A percentile compares a stretch with the other conserved stretches of the same genome.
Evolutionary conservation across 495 filamentous ascomycete genomes (phyloP).

Genomic region (Xanthoparmelia taractica): DNA sequence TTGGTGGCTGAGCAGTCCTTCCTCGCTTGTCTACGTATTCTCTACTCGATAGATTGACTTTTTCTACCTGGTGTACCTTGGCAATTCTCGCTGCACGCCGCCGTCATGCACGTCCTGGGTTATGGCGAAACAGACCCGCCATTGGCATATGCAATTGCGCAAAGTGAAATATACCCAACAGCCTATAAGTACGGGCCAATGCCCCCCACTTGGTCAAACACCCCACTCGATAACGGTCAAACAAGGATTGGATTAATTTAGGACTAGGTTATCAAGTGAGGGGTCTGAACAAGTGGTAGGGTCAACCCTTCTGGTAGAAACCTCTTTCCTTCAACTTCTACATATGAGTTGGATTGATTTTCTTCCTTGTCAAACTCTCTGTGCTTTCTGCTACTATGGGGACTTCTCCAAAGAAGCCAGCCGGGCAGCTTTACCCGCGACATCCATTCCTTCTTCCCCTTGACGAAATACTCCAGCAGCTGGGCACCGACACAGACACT

Average conservation of each 20-base stretch:
- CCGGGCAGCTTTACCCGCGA: constrained; percentile 18
- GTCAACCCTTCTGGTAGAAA: too few relatives aligned
- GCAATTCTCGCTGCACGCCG: not conserved
- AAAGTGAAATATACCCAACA: not conserved
- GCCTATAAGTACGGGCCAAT: not conserved
- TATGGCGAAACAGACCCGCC: not conserved
- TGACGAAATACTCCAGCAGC: constrained; percentile 44
- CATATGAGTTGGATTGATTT: not conserved
- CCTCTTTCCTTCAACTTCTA: not conserved
- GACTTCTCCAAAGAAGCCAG: not conserved
- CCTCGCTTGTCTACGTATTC: not conserved
- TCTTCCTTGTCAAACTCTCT: not conserved
- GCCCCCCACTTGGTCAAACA: not conserved
- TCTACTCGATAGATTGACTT: too few relatives aligned
- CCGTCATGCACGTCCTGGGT: not conserved
- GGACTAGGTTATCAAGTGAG: too few relatives aligned
- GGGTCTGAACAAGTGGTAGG: too few relatives aligned
- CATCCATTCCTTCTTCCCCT: constrained; percentile 29
- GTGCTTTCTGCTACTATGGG: not conserved
- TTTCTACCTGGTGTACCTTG: too few relatives aligned
- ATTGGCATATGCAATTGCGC: not conserved
- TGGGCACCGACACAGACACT: constrained; percentile 49
- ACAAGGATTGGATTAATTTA: too few relatives aligned
- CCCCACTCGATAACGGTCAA: too few relatives aligned
- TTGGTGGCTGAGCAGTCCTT: too few relatives aligned